Percentiles rank a stretch among this genome's conserved stretches.
These are phyloP conservation scores for Aspergillus biplanus DNA, from an alignment of 495 filamentous ascomycete genomes.

Conservation along the genomic window DNA sequence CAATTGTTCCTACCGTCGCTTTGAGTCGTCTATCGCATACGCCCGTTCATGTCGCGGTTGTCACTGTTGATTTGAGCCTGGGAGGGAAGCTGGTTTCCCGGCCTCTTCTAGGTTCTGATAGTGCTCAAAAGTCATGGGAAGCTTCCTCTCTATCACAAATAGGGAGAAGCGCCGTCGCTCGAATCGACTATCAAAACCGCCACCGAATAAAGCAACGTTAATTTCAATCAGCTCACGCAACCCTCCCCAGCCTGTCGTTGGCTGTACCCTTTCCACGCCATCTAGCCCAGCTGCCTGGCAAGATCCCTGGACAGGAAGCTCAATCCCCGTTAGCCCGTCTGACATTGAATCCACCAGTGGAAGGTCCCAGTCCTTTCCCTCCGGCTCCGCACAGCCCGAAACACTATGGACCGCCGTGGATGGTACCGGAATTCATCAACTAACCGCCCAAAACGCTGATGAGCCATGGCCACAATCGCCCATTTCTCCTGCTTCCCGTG, in stretches of 20 bases:
- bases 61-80: constrained; percentile 12
- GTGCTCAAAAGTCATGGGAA: constrained; percentile 40
- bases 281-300: constrained; percentile 19
- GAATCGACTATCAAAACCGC: constrained; percentile 51
- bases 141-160: constrained; percentile 38
- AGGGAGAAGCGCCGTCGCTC: constrained; percentile 42
- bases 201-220: constrained; percentile 33
- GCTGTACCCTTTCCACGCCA: constrained; percentile 15
- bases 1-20: neutral
- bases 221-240: constrained; percentile 15
- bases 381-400: constrained; percentile 16
- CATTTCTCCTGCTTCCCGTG: constrained; percentile 10
- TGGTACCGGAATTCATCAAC: neutral
- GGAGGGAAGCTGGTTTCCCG: constrained; percentile 21
- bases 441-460: constrained; percentile 11
- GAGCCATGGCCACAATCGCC: constrained; percentile 8
- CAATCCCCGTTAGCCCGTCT: constrained; percentile 14
- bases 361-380: constrained; percentile 26
- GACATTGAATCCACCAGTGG: constrained; percentile 10
- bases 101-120: constrained; percentile 10
- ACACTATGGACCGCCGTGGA: constrained; percentile 9
- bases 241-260: constrained; percentile 15
- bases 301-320: constrained; percentile 24
- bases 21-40: neutral
- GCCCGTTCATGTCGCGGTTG: constrained; percentile 7